Base-by-base conservation (phyloP, 176 grass and related monocot genomes). In the Avena eriantha region DNA sequence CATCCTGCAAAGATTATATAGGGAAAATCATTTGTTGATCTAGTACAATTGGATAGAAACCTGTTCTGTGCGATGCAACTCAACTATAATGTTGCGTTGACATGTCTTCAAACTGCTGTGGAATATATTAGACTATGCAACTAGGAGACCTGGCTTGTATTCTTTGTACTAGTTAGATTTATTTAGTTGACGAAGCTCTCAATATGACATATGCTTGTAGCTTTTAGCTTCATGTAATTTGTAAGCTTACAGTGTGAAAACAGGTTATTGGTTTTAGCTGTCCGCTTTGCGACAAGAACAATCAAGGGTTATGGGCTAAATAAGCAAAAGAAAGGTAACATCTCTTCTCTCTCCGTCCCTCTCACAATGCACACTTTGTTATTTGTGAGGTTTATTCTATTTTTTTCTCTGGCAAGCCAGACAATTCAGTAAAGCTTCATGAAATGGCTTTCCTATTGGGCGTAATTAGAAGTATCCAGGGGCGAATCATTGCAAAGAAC, bases 361-460 rank as follows among this genome's bases (percentile, higher is more conserved):
- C 65, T 39, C 67, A 19, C 8, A 39, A 16, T 2, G 10, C 17
- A 55, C 74, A 86, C 24, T 83, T 79, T 82, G 43, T 68, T 77
- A 48, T 76, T 57, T 90, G 76, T 81, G 80, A 86, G 21, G 63
- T 74, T 77, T 68, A 85, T 80, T 82, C 47, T 72, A 29, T 88
- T 55, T 84, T 72, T 82, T 51, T 69, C 45, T 59, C 72, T 84
- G 87, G 80, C 56, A 78, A 41, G 57, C 47, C 65, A 84, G 86
- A 72, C 55, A 89, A 88, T 88, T 92, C 88, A 65, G 82, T 70
- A 86, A 96, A 91, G 79, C 93, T 98, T 82, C 76, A 60, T 94
- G 96, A 96, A 88, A 98, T 98, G 96, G 79, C 96, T 87, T 92
- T 79, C 79, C 94, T 95, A 85, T 88, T 98, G 86, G 90, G 90